Evolutionary conservation across 805 yeast genomes (phyloP).

Genomic region (Maudiozyma serrabonitensis): DNA sequence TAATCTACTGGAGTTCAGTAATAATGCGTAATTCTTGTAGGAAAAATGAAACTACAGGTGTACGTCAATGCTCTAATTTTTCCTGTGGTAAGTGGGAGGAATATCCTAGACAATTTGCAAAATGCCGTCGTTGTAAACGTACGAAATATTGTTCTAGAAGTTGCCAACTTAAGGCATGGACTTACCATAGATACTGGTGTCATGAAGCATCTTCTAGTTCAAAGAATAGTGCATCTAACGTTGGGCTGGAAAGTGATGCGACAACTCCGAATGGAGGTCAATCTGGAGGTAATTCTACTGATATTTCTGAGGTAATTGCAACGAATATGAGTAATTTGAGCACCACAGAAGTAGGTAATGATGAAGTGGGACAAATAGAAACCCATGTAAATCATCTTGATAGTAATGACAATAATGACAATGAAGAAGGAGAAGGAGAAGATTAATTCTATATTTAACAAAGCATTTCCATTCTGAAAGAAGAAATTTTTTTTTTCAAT

Average conservation of each 20-base stretch:
- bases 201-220: conserved; percentile 34
- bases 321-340: background rate
- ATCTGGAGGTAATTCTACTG: conserved; percentile 1
- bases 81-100: conserved; percentile 93
- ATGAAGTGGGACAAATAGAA: background rate
- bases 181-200: conserved; percentile 92
- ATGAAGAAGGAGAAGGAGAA: background rate
- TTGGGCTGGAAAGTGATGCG: conserved; percentile 12
- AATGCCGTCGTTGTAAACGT: conserved; percentile 87
- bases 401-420: background rate
- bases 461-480: no score
- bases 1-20: conserved; percentile 96
- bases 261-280: conserved; percentile 9
- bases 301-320: conserved; percentile 1
- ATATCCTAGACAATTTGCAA: conserved; percentile 60
- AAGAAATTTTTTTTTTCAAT: no score
- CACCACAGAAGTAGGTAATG: background rate
- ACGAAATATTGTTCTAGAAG: conserved; percentile 91
- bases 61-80: conserved; percentile 89
- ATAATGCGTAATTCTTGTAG: conserved; percentile 94
- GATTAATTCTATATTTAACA: no score
- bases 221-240: conserved; percentile 6
- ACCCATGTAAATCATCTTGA: background rate
- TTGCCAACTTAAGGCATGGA: conserved; percentile 90
- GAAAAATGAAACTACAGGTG: conserved; percentile 76